phyloP scores from a whole-genome alignment of 140 eudicot species.

The Stevia rebaudiana region DNA sequence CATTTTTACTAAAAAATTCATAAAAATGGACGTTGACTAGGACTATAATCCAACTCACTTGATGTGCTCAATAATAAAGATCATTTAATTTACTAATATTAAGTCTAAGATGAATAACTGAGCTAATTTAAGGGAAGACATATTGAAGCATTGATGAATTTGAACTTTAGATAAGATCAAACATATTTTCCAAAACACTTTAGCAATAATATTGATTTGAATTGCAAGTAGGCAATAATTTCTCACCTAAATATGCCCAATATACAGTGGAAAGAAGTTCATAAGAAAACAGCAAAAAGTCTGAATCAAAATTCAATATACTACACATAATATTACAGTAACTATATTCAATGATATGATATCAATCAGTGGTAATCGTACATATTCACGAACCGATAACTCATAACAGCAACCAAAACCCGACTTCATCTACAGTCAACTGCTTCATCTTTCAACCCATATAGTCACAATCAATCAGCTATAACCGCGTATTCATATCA shows the following conservation, averaged over 20 bases:
- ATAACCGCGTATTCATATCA: background rate
- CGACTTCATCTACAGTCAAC: slow-evolving; percentile 2
- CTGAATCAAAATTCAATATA: slow-evolving; percentile 5
- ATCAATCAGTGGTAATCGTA: background rate
- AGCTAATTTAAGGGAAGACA: too few species aligned
- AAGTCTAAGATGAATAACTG: too few species aligned
- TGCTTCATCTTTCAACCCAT: background rate
- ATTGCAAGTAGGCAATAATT: background rate
- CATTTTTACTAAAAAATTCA: too few species aligned
- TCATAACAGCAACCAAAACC: background rate
- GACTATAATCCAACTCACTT: too few species aligned
- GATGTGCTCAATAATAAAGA: too few species aligned
- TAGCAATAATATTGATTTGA: background rate
- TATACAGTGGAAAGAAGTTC: background rate
- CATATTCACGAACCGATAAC: background rate
- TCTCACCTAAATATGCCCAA: background rate
- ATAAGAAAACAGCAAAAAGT: background rate
- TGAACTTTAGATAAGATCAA: too few species aligned
- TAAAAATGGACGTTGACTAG: too few species aligned
- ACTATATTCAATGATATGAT: slow-evolving; percentile 4
- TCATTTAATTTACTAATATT: too few species aligned
- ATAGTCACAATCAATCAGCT: background rate
- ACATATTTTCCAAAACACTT: too few species aligned
- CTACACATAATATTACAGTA: slow-evolving; percentile 12
- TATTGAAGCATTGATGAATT: too few species aligned